Evolutionary conservation across 805 yeast genomes (phyloP), one percentile per base, ranked within the genome.

Genomic region (Osmozyma mogii): DNA sequence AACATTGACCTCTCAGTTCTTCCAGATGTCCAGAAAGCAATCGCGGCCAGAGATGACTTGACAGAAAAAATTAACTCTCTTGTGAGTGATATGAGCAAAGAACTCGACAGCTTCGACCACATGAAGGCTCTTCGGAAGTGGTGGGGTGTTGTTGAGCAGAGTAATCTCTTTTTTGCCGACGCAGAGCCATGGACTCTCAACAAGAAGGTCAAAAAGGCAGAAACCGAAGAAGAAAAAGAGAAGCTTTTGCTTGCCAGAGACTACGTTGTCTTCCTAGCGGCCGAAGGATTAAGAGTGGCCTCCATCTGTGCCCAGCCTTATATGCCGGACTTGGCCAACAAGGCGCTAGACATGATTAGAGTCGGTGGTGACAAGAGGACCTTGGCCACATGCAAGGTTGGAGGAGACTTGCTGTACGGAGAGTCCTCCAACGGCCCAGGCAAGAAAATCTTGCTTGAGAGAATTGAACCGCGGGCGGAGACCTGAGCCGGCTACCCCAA

Each of bases 111-210:
- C 1, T 75, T 72, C 47, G 75, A 75, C 29, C 71, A 71, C 31
- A 70, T 73, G 38, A 64, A 58, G 27, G 80, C 83, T 0, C 52
- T 79, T 10, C 65, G 65, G 27, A 57, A 60, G 10, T 59, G 85
- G 51, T 78, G 92, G 85, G 45, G 54, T 5, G 54, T 73, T 3
- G 50, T 78, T 11, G 72, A 72, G 28, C 53, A 61, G 10, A 78
- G 83, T 1, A 89, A 89, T 46, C 61, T 60, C 12, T 68, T 80
- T 18, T 66, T 87, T 38, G 94, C 84, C 46, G 58, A 53, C 1
- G 56, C 75, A 5, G 78, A 75, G 43, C 96, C 96, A 0, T 89
- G 97, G 97, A 52, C 58, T 6, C 56, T 64, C 28, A 58, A 58
- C 14, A 59, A 56, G 25, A 22, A 25, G 17, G 26, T 50, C 7